phyloP scores from a whole-genome alignment of 1,284 basidiomycete species.

The Pseudozyma sp. region DNA sequence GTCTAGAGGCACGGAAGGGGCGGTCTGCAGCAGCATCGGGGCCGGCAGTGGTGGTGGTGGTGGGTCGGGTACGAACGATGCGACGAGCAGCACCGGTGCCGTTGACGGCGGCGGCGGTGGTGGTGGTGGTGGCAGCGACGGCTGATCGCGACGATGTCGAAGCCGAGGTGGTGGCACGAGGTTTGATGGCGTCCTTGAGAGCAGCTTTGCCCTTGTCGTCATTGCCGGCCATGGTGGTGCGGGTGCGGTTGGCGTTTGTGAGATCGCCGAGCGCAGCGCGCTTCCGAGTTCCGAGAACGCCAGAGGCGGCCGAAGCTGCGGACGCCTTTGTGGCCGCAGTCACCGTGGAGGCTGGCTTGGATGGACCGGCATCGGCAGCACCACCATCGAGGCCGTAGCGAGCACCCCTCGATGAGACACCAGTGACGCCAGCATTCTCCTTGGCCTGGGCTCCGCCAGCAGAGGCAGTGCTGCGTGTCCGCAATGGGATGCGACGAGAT shows the following conservation, averaged over 20 bases:
- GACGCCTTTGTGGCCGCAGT: slow-evolving; percentile 38
- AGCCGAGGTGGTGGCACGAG: slow-evolving; percentile 38
- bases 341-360: slow-evolving; percentile 41
- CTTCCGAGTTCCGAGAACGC: slow-evolving; percentile 63
- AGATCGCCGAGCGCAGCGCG: slow-evolving; percentile 66
- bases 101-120: slow-evolving; percentile 33
- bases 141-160: slow-evolving; percentile 32
- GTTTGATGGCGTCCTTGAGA: slow-evolving; percentile 45
- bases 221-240: slow-evolving; percentile 31
- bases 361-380: slow-evolving; percentile 48
- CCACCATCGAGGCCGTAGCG: slow-evolving; percentile 31
- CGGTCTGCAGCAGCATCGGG: slow-evolving; percentile 31
- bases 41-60: slow-evolving; percentile 22
- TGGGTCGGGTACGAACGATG: slow-evolving; percentile 41
- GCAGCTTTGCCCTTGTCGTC: slow-evolving; percentile 52
- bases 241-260: slow-evolving; percentile 62
- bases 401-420: slow-evolving; percentile 29
- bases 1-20: slow-evolving; percentile 42
- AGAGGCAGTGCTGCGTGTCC: slow-evolving; percentile 50
- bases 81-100: slow-evolving; percentile 48
- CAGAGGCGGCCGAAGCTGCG: slow-evolving; percentile 28
- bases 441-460: slow-evolving; percentile 41
- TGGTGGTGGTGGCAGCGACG: slow-evolving; percentile 7
- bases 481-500: slow-evolving; percentile 49
- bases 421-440: slow-evolving; percentile 41